A percentile compares a stretch with the other conserved stretches of the same genome.
Evolutionary conservation across 2,329 filamentous ascomycete genomes (phyloP).

Genomic region (Aspergillus fumigatus): DNA sequence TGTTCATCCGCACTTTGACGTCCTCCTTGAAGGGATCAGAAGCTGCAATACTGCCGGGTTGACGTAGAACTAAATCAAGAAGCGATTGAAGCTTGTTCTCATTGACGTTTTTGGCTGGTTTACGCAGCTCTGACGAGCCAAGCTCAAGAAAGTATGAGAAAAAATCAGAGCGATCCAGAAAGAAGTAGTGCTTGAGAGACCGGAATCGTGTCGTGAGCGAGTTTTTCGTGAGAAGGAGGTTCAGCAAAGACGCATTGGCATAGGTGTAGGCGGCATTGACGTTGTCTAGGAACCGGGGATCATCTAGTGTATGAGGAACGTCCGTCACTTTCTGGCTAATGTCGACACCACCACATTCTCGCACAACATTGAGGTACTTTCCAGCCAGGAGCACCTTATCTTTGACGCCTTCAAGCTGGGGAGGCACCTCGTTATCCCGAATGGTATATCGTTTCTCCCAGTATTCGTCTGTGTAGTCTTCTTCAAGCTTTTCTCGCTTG

Average conservation of each 20-base stretch:
- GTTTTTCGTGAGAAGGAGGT: conserved; percentile 87
- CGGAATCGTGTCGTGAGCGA: conserved; percentile 79
- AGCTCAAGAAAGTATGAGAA: conserved; percentile 97
- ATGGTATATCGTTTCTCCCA: conserved; percentile 98
- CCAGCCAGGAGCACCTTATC: conserved; percentile 93
- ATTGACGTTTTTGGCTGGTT: conserved; percentile 83
- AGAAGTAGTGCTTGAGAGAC: conserved; percentile 98
- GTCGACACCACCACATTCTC: conserved; percentile 94
- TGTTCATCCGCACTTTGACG: conserved; percentile 96
- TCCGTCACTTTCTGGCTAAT: conserved; percentile 83
- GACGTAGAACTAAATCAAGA: conserved; percentile 92
- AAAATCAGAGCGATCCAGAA: conserved; percentile 95
- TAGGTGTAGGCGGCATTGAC: conserved; percentile 93
- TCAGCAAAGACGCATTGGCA: conserved; percentile 88
- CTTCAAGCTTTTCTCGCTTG: conserved; percentile 79
- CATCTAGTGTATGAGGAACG: conserved; percentile 88
- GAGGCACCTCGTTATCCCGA: conserved; percentile 83
- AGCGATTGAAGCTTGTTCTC: conserved; percentile 89
- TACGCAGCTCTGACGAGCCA: conserved; percentile 80
- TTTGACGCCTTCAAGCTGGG: conserved; percentile 83
- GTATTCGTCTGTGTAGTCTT: conserved; percentile 98
- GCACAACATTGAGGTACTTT: conserved; percentile 96
- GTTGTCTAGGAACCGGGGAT: conserved; percentile 87
- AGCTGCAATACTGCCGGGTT: conserved; percentile 88
- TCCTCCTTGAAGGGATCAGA: conserved; percentile 98